These are phyloP conservation scores for Citrus hindsii DNA, from an alignment of 345 rosid genomes.

Conservation along the genomic window DNA sequence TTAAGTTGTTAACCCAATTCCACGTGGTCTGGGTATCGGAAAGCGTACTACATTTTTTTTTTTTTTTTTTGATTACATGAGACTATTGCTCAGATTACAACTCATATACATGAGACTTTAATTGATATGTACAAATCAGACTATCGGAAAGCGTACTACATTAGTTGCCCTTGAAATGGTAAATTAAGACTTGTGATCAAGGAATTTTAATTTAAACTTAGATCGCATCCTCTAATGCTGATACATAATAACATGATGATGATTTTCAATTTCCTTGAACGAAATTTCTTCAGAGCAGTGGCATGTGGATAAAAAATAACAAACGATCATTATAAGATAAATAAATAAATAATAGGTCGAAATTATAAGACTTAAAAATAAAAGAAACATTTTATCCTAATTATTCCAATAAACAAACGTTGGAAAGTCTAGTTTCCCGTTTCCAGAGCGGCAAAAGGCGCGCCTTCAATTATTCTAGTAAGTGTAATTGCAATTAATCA, in stretches of 20 bases:
- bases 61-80: too few species aligned
- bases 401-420: neutral
- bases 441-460: slow-evolving; percentile 8
- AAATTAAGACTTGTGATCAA: neutral
- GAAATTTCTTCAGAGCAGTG: too few species aligned
- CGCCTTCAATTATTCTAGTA: neutral
- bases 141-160: neutral
- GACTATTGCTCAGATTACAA: too few species aligned
- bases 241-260: too few species aligned
- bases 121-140: too few species aligned
- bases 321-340: too few species aligned
- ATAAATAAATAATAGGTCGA: neutral
- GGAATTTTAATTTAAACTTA: neutral
- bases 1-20: neutral
- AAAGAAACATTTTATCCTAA: too few species aligned
- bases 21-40: neutral
- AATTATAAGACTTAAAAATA: neutral
- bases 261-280: too few species aligned
- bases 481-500: neutral
- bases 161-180: neutral
- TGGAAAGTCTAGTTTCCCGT: neutral
- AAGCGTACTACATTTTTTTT: neutral
- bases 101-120: too few species aligned
- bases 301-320: too few species aligned
- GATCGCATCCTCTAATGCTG: too few species aligned